Conservation (phyloP, 2,329 filamentous ascomycete genomes). For the Pleomassaria siparia region DNA sequence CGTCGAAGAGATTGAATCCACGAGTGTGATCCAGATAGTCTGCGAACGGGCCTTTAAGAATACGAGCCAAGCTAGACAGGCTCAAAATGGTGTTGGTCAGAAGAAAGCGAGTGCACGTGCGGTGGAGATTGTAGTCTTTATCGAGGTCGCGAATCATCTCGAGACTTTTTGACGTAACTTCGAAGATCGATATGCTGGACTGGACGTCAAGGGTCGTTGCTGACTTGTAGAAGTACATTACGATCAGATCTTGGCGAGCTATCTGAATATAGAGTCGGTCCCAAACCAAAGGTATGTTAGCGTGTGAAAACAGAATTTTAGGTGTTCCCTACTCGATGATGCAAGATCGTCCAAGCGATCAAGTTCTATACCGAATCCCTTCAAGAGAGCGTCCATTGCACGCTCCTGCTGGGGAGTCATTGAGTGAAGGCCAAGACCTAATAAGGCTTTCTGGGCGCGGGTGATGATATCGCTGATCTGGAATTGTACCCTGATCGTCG, state of each 20-base stretch:
- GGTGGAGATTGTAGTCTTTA: not conserved
- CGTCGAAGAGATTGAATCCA: not conserved
- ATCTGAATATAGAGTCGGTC: not conserved
- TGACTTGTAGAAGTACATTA: slow-evolving; percentile 1
- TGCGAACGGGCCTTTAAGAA: slow-evolving; percentile 1
- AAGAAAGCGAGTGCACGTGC: not conserved
- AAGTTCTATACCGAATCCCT: not conserved
- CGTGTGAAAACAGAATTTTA: not conserved
- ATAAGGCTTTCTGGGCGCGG: not conserved
- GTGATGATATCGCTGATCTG: slow-evolving; percentile 1
- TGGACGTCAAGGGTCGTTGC: not conserved
- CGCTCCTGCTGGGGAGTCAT: slow-evolving; percentile 3
- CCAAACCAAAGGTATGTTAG: not conserved
- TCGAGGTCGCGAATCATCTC: not conserved
- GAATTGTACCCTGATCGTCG: not conserved
- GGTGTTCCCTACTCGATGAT: not conserved
- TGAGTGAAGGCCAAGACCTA: not conserved
- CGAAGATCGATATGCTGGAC: not conserved
- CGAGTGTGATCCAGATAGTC: not conserved
- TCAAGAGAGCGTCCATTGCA: slow-evolving; percentile 3
- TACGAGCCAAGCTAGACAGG: not conserved
- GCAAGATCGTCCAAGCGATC: not conserved
- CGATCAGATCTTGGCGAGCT: slow-evolving; percentile 1
- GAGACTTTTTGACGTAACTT: not conserved
- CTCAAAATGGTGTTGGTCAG: not conserved